Evolutionary conservation across 179 eudicot genomes (phyloP).

Genomic region (Nepenthes alata): DNA sequence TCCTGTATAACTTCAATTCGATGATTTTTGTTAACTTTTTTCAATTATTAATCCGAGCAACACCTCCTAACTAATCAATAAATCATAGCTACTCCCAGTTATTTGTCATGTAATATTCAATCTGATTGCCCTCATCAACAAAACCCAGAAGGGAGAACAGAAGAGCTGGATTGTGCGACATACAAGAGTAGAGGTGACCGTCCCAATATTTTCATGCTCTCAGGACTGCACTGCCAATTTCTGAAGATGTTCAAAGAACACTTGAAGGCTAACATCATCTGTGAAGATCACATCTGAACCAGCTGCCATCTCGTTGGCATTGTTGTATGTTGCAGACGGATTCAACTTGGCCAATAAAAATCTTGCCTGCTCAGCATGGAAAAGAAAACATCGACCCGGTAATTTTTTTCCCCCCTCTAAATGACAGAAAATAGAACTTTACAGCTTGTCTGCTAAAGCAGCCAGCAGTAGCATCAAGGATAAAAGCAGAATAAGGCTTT

Average conservation of each 20-base stretch:
- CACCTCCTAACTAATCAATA: background rate
- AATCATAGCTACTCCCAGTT: background rate
- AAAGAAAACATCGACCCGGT: background rate
- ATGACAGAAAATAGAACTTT: too few relatives aligned
- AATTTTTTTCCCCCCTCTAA: too few relatives aligned
- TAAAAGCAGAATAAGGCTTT: too few relatives aligned
- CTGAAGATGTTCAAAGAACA: constrained; percentile 89
- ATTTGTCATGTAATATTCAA: background rate
- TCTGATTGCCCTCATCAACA: background rate
- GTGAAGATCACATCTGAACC: constrained; percentile 90
- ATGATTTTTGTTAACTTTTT: background rate
- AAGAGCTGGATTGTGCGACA: background rate
- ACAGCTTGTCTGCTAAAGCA: too few relatives aligned
- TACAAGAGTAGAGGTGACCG: background rate
- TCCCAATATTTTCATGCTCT: constrained; percentile 1
- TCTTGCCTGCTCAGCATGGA: constrained; percentile 66
- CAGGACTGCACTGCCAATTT: constrained; percentile 88
- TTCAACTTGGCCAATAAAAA: constrained; percentile 85
- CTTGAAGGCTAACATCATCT: constrained; percentile 92
- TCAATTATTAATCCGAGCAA: background rate
- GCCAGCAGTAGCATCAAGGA: too few relatives aligned
- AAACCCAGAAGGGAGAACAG: background rate
- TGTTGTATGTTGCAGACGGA: constrained; percentile 85
- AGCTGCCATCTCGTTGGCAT: constrained; percentile 61
- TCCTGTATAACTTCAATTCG: background rate